Base-by-base conservation (phyloP, 2,329 filamentous ascomycete species). In the Pseudomassariella vexata region DNA sequence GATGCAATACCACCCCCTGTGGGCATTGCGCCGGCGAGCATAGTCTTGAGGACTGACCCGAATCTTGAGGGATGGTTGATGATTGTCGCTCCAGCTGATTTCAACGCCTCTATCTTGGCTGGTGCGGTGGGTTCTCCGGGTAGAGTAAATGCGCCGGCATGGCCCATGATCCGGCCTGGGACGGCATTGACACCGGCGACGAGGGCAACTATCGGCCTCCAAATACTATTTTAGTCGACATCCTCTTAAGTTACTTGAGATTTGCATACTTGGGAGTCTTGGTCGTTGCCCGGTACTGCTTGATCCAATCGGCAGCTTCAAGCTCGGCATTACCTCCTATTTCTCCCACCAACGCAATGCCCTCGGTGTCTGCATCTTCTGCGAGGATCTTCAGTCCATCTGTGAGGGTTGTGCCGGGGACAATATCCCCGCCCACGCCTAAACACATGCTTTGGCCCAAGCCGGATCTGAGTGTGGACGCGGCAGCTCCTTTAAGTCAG, bases 1-100 rank as follows among this genome's bases (percentile, higher is more conserved):
- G 38, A 18, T 26, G 28, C 16, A 7, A 34, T 29, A 10, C 31
- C 33, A n/a, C 34, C 17, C 7, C 35, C 36, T 2, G 35, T 24
- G 12, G 38, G 21, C 19, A 33, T 26, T 3, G 30, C 56, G 22
- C 61, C 57, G 11, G 54, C 57, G 4, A 88, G 59, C 10, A 84
- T 60, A 3, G 61, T 59, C 52, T 78, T 82, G 66, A 89, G 76
- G 0, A 75, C 73, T 14, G 69, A 62, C 1, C 85, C 85, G 39
- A 90, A 83, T 40, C 83, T 79, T 29, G 83, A 79, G 0, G 85
- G 85, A 48, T 89, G 84, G 38, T 84, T 76, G 3, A 88, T 78
- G 56, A 89, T 76, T 0, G 71, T 73, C 0, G 74, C 82, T 3
- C 82, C 82, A 9, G 72, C 82, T 34, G 69, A 62, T 50, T 78